Conservation (phyloP, 768 basidiomycete species). For the Lentinula sp. region DNA sequence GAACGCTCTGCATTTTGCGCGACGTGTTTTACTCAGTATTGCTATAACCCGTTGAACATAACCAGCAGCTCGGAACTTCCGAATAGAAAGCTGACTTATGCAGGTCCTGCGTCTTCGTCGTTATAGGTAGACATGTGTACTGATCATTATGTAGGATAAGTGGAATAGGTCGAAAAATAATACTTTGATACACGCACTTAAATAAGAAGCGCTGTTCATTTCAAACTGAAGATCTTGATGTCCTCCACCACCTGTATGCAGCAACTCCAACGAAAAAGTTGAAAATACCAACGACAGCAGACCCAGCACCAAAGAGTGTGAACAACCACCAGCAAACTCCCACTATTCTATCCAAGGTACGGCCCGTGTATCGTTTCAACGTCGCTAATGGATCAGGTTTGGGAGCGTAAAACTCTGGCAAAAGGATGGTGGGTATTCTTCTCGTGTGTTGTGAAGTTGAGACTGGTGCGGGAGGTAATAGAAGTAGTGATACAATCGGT, state of each 20-base stretch:
- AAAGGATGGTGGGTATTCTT: slow-evolving; percentile 37
- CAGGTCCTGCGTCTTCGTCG: not conserved
- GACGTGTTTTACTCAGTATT: slow-evolving; percentile 49
- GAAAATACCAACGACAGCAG: slow-evolving; percentile 59
- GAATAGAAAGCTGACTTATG: slow-evolving; percentile 11
- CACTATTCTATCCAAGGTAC: slow-evolving; percentile 61
- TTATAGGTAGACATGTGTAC: not conserved
- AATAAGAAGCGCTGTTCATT: not conserved
- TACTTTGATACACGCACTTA: no score
- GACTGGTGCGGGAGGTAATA: slow-evolving; percentile 40
- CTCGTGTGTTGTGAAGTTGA: slow-evolving; percentile 11
- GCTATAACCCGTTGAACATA: slow-evolving; percentile 41
- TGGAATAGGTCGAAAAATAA: no score
- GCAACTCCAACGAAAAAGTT: slow-evolving; percentile 25
- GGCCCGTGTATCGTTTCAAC: slow-evolving; percentile 61
- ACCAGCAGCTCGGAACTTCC: slow-evolving; percentile 37
- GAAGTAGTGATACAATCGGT: slow-evolving; percentile 75
- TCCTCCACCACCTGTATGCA: not conserved
- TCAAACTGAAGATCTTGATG: not conserved
- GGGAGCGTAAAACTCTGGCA: slow-evolving; percentile 47
- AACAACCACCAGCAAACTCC: slow-evolving; percentile 80
- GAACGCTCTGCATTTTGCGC: slow-evolving; percentile 33
- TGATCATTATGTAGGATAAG: no score
- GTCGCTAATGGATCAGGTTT: slow-evolving; percentile 45
- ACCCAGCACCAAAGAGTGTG: slow-evolving; percentile 72